A percentile compares a stretch with the other conserved stretches of the same genome.
These are phyloP conservation scores for Sophora flavescens DNA, from an alignment of 306 rosid species.

Conservation along the genomic window DNA sequence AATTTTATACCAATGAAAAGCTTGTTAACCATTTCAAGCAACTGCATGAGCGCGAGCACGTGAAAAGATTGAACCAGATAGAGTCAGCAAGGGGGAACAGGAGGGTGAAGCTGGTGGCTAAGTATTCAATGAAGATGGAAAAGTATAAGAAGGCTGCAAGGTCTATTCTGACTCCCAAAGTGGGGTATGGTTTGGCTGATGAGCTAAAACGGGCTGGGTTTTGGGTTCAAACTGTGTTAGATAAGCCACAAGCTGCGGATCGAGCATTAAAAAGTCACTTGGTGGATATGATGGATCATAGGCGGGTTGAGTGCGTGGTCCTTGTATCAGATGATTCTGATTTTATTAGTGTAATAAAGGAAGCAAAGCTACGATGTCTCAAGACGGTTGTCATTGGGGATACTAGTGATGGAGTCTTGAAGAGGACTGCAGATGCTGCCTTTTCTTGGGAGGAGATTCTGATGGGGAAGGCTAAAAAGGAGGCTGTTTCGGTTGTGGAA, in stretches of 20 bases:
- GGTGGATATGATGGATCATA: constrained; percentile 76
- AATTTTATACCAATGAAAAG: constrained; percentile 71
- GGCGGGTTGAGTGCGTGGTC: constrained; percentile 72
- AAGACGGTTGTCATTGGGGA: constrained; percentile 86
- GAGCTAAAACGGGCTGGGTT: constrained; percentile 82
- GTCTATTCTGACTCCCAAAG: constrained; percentile 66
- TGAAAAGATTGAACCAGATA: constrained; percentile 73
- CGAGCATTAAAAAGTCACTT: constrained; percentile 61
- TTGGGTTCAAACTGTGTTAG: constrained; percentile 60
- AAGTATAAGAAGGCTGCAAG: constrained; percentile 76
- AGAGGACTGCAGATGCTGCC: constrained; percentile 73
- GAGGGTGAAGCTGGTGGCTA: constrained; percentile 78
- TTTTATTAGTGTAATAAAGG: constrained; percentile 68
- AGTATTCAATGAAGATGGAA: constrained; percentile 91
- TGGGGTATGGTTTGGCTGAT: constrained; percentile 68
- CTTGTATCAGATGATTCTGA: constrained; percentile 85
- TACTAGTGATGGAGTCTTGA: constrained; percentile 67
- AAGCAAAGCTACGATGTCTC: constrained; percentile 76
- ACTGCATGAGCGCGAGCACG: constrained; percentile 75
- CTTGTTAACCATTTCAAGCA: constrained; percentile 80
- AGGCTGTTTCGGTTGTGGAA: constrained; percentile 68
- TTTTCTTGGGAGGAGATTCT: constrained; percentile 88
- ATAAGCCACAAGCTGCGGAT: constrained; percentile 65
- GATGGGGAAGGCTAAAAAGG: constrained; percentile 80
- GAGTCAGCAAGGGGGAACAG: constrained; percentile 77